Evolutionary conservation across 352 stramenopile genomes (phyloP).

Genomic region (Globisporangium uncinulatum): DNA sequence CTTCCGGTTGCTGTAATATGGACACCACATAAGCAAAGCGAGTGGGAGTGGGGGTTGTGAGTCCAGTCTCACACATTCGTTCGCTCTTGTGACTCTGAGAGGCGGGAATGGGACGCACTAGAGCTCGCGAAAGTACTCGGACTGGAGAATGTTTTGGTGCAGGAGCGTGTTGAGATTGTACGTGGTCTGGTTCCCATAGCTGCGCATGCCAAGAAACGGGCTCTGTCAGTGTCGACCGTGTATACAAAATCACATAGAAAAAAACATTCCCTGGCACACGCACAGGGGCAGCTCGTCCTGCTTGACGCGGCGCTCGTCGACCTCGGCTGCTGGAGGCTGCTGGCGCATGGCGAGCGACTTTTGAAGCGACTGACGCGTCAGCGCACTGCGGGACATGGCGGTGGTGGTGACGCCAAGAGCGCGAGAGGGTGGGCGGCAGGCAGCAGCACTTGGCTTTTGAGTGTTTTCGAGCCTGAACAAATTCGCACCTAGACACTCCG

Average conservation of each 20-base stretch:
- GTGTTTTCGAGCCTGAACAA: too few species aligned
- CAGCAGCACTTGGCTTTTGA: too few species aligned
- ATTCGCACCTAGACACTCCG: too few species aligned
- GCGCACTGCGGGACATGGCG: conserved; percentile 68
- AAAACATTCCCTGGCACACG: conserved; percentile 8
- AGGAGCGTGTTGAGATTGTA: conserved; percentile 97
- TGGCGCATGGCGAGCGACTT: conserved; percentile 31
- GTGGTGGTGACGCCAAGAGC: background rate
- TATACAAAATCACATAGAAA: background rate
- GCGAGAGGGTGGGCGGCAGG: too few species aligned
- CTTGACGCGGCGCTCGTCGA: conserved; percentile 60
- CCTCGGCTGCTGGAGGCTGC: conserved; percentile 22
- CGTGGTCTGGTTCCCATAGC: conserved; percentile 83
- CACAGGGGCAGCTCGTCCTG: conserved; percentile 77
- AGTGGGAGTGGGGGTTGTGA: background rate
- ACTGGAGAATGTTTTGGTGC: conserved; percentile 93
- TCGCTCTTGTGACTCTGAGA: background rate
- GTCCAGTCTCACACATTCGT: background rate
- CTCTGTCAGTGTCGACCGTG: too few species aligned
- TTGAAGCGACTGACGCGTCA: conserved; percentile 58
- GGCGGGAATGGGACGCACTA: conserved; percentile 41
- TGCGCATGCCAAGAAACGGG: conserved; percentile 12
- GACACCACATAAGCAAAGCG: background rate
- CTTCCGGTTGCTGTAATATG: conserved; percentile 57
- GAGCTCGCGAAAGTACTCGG: conserved; percentile 93